Evolutionary conservation across 495 filamentous ascomycete species (phyloP), one percentile per base, ranked within the genome.

Genomic region (Penicillium daleae): DNA sequence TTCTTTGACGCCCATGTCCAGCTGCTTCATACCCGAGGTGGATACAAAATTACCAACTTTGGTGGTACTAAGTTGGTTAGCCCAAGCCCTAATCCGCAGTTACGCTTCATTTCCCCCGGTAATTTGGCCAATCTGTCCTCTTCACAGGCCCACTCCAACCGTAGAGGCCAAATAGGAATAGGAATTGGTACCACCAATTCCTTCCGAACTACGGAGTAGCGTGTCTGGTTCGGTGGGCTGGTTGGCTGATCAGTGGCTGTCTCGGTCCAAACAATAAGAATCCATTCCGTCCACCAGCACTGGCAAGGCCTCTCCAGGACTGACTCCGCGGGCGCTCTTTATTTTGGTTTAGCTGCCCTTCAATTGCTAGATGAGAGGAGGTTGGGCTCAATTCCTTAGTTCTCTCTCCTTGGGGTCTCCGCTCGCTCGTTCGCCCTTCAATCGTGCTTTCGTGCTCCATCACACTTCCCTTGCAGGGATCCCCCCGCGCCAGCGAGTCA

Each of bases 141-240:
- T 42, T 42, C 22, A 48, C 46, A n/a, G 46, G 46, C 46, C 46
- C 46, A 50, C 26, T 46, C 42, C 42, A 46, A 46, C 42, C 42
- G 7, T 21, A 46, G 42, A 24, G 9, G 42, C 10, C 42, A 46
- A 39, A 39, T 39, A 37, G 2, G 3, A 37, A 15, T n/a, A n/a
- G n/a, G n/a, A 31, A 31, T 3, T 33, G 10, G 3, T 4, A 35
- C 9, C 33, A 35, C 10, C 33, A 12, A 35, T 35, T 35, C 10
- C 13, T 8, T 10, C 0, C 10, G 10, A 12, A 42, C 21, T 42
- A n/a, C 15, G 6, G 9, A 26, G 7, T 48, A 48, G 44, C 24
- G 22, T 26, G 24, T 29, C 46, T 50, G 6, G 7, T 27, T 15
- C 13, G 46, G 13, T n/a, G 27, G 6, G 46, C 26, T 46, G 42